Conservation (phyloP, 768 basidiomycete species). For the Kwoniella pini region DNA sequence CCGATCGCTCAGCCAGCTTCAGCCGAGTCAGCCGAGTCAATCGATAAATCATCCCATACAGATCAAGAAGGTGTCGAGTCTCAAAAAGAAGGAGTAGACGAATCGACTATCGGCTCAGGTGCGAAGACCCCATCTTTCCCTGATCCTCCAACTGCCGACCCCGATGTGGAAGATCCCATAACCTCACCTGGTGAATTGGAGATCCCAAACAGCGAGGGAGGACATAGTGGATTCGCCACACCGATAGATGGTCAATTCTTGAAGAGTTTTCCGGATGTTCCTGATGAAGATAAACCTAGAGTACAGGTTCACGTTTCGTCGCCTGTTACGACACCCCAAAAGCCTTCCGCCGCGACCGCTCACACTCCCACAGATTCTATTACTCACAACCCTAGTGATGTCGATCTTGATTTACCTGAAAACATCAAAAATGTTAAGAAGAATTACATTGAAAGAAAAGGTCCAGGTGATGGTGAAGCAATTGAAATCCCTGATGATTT, state of each 20-base stretch:
- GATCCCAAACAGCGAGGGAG: not conserved
- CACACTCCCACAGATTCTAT: not conserved
- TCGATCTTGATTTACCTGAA: no score
- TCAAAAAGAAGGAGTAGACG: conserved; percentile 1
- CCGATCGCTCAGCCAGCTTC: conserved; percentile 40
- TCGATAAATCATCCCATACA: not conserved
- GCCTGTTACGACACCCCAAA: conserved; percentile 26
- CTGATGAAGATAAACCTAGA: conserved; percentile 43
- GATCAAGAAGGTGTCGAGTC: not conserved
- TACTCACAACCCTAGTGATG: not conserved
- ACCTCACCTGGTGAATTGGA: conserved; percentile 6
- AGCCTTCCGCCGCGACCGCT: conserved; percentile 1
- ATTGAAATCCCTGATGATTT: conserved; percentile 1
- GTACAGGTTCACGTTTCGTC: conserved; percentile 44
- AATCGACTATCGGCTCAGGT: not conserved
- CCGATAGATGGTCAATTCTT: conserved; percentile 38
- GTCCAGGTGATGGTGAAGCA: conserved; percentile 5
- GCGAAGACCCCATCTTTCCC: conserved; percentile 24
- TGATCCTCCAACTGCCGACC: conserved; percentile 23
- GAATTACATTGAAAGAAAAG: not conserved
- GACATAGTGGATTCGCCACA: conserved; percentile 13
- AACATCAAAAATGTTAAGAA: no score
- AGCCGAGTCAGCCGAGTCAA: no score
- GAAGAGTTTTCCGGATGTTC: conserved; percentile 45
- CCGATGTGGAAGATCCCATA: conserved; percentile 22